Conservation (phyloP, 345 rosid species). For the Arabis alpina region DNA sequence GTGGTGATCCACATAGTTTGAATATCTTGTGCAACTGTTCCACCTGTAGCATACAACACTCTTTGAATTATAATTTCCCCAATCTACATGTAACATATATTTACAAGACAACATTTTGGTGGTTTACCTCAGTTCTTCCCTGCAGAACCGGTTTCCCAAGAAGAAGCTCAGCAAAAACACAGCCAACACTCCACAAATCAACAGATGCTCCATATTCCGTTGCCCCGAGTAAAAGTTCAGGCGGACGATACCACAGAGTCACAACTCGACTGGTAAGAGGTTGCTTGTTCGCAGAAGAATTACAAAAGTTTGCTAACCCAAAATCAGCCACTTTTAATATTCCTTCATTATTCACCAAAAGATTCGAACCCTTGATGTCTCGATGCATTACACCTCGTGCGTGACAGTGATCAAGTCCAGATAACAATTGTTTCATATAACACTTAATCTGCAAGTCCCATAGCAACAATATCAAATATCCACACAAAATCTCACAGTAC, state of each 20-base stretch:
- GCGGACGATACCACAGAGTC: conserved; percentile 98
- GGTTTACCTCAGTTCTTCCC: conserved; percentile 91
- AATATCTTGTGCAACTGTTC: conserved; percentile 95
- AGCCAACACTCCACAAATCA: conserved; percentile 97
- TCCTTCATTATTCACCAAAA: conserved; percentile 89
- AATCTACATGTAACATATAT: neutral
- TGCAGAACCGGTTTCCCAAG: conserved; percentile 80
- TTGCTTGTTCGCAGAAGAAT: conserved; percentile 43
- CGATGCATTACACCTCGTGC: conserved; percentile 90
- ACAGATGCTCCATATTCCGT: conserved; percentile 87
- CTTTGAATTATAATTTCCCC: neutral
- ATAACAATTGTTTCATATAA: conserved; percentile 82
- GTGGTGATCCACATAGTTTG: conserved; percentile 97
- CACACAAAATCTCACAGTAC: neutral
- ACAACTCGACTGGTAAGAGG: conserved; percentile 97
- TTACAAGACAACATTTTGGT: conserved; percentile 6
- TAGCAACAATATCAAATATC: neutral
- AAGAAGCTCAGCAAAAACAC: conserved; percentile 94
- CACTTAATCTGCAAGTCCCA: conserved; percentile 74
- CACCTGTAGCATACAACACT: conserved; percentile 54
- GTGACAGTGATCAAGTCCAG: conserved; percentile 94
- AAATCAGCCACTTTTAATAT: conserved; percentile 87
- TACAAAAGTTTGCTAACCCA: conserved; percentile 87
- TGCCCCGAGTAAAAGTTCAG: conserved; percentile 90
- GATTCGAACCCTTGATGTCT: conserved; percentile 97